Base-by-base conservation (phyloP, 495 filamentous ascomycete genomes). In the Penicillium cinerascens region DNA sequence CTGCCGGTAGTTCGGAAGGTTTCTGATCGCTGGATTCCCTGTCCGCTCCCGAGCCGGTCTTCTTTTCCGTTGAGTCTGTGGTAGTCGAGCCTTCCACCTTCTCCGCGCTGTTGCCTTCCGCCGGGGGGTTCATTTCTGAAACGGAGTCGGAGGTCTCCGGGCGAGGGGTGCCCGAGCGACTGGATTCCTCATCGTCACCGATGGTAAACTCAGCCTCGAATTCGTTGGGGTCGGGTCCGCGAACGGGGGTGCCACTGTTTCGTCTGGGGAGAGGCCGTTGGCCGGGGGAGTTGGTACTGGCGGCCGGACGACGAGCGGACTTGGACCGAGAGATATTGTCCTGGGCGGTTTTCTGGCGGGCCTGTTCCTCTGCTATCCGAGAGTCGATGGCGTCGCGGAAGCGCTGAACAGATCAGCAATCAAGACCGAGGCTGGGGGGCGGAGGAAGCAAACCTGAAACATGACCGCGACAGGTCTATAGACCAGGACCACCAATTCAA, bases 351-450 rank as follows among this genome's bases (percentile, higher is more conserved):
- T 77, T 79, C 60, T 88, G 84, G 43, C 89, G 84, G 48, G 88
- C 87, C 70, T 93, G 89, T 76, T 96, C 91, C 73, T 96, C 88
- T 57, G 89, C 87, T 55, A 96, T 91, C 58, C 85, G 83, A 56
- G 83, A 83, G 64, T 96, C 89, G 61, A 95, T 88, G 45, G 87
- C 87, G 54, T 86, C 87, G 76, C 89, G 91, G 60, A 96, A 69
- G 71, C 89, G 86, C 89, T 96, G 65, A 38, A 51, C 37, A 33
- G 25, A 11, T 25, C 18, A 8, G 18, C 20, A 20, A 33, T 4
- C 8, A 13, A 33, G 29, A 33, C 4, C 1, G 13, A 33, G 29
- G 29, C 29, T 33, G 9, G 9, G 29, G n/a, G 29, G 13, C 10
- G 13, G 4, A 33, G 18, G 1, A 23, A 40, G 22, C 16, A 20